Conservation (phyloP, 306 rosid genomes). For the Acacia acuminata region DNA sequence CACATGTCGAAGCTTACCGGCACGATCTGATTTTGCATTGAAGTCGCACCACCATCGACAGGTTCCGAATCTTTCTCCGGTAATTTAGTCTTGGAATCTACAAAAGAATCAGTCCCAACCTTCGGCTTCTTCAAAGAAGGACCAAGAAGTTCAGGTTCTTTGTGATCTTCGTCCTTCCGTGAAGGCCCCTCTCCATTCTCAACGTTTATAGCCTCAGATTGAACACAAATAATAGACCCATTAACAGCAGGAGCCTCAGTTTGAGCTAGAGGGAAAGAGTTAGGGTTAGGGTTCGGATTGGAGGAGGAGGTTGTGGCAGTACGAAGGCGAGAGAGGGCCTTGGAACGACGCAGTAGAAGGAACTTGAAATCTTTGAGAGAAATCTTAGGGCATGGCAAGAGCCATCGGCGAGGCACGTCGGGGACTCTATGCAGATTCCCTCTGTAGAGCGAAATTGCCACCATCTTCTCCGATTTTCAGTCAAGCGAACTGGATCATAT, state of each 20-base stretch:
- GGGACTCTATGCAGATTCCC: constrained; percentile 89
- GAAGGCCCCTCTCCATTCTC: constrained; percentile 57
- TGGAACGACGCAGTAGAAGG: constrained; percentile 75
- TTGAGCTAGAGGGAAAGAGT: constrained; percentile 1
- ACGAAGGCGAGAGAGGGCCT: constrained; percentile 63
- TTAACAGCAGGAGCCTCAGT: constrained; percentile 23
- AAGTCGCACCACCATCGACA: constrained; percentile 31
- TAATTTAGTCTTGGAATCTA: constrained; percentile 23
- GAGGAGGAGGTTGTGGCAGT: constrained; percentile 32
- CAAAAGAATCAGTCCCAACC: constrained; percentile 36
- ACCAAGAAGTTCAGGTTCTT: constrained; percentile 29
- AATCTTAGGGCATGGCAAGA: constrained; percentile 73
- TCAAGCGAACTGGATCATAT: neutral
- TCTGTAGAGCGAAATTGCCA: constrained; percentile 90
- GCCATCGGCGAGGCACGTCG: constrained; percentile 86
- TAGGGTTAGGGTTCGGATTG: neutral
- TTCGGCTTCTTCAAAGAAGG: constrained; percentile 34
- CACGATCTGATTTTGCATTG: constrained; percentile 32
- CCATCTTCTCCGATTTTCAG: constrained; percentile 51
- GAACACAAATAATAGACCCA: constrained; percentile 12
- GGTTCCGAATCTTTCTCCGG: constrained; percentile 42
- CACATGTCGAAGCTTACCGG: constrained; percentile 39
- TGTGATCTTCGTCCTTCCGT: constrained; percentile 31
- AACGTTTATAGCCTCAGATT: constrained; percentile 26
- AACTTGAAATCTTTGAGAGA: constrained; percentile 70